Base-by-base conservation (phyloP, 2,329 filamentous ascomycete species). In the Talaromyces sp. region DNA sequence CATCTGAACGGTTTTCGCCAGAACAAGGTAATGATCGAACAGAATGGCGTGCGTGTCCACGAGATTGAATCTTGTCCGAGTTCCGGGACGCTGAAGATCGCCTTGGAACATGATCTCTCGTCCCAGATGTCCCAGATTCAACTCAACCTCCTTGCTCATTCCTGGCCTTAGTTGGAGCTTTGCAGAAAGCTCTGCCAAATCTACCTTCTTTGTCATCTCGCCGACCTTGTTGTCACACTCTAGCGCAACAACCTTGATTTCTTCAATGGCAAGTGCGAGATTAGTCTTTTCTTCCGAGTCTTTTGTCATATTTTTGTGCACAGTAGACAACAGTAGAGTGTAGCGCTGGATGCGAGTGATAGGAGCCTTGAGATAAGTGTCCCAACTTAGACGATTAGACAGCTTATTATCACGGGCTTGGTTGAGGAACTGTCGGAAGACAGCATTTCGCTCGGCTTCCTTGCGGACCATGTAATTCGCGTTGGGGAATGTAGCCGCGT, bases 1-100 rank as follows among this genome's bases (percentile, higher is more conserved):
- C 11, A 85, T 82, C 3, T 88, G 83, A 8, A 92, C 84, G 6
- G 82, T 83, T 81, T 99, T 99, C 45, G 95, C 91, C 52, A 99
- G 81, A 39, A 99, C 93, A 43, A 99, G 84, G 76, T 97, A 99
- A 78, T 99, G 93, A 72, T 99, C 96, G 73, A 99, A 98, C 0
- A 99, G 84, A 54, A 99, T 85, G 2, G 92, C 93, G 75, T 97
- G 93, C 0, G 92, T 96, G 72, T 99, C 95, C 8, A 98, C 88
- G 90, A 94, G 97, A 68, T 89, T 90, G 74, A 98, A 95, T 64
- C 93, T 88, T 50, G 89, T 91, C 75, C 91, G 96, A 52, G 88
- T 90, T 63, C 94, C 93, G 81, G 93, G 90, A 67, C 95, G 85
- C 75, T 96, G 92, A 65, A 99, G 81, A 71, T 98, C 93, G 65